Evolutionary conservation across 768 basidiomycete species (phyloP), one percentile per base, ranked within the genome.

Genomic region (Xerocomus spinulosus): DNA sequence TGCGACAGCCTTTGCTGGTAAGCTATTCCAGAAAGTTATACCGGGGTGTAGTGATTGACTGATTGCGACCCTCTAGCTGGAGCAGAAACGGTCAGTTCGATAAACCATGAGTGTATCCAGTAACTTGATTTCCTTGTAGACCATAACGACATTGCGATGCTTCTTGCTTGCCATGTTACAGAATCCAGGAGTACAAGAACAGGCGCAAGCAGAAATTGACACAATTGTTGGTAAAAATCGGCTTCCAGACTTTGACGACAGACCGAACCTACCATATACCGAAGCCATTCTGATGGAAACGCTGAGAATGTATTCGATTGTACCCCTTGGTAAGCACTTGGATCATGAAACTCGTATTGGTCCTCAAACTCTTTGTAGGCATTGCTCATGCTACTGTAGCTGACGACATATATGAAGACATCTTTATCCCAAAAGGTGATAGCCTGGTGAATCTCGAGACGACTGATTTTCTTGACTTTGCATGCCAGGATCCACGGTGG

Each of bases 81-180:
- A 15, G 52, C 49, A 17, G 64, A 55, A 41, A 53, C 61, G 0
- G 53, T 55, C 7, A 32, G 61, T 52, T 4, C n/a, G 5, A 20
- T n/a, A 17, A 17, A 2, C 3, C 1, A 35, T 23, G n/a, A 9
- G n/a, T 26, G 24, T 5, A 9, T 46, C 9, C 47, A 14, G 36
- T 9, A 26, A 14, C 29, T 51, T 26, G 38, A n/a, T n/a, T n/a
- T 35, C 12, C 44, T 41, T 43, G 9, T 25, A 56, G 53, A 45
- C 50, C 3, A 17, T 41, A 2, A 32, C 26, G 10, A 28, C 26
- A 10, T 6, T 28, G 26, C 26, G 26, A 10, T 5, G 5, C 1
- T 69, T 72, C 46, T 50, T 70, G 49, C 53, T 69, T 15, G 61
- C 60, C 14, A 71, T 70, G 65, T 21, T 62, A 6, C 50, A 51